These are phyloP conservation scores for Didymella keratinophila DNA, from an alignment of 2,329 filamentous ascomycete species.

Conservation along the genomic window DNA sequence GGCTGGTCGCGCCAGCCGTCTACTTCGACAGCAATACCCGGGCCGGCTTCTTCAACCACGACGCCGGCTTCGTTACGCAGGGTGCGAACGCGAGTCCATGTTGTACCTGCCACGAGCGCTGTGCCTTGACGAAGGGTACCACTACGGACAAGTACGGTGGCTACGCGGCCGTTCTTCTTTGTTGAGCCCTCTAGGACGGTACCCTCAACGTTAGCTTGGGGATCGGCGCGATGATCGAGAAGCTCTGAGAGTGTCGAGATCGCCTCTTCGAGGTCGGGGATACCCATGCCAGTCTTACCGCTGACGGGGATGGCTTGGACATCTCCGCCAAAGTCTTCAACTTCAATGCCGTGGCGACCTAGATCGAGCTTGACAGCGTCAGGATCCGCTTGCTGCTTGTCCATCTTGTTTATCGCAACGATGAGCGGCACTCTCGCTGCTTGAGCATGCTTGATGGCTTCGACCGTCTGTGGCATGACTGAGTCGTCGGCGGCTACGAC, in stretches of 20 bases:
- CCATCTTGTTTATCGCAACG: conserved; percentile 96
- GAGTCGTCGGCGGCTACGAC: conserved; percentile 97
- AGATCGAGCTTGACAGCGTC: conserved; percentile 90
- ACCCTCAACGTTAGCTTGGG: conserved; percentile 80
- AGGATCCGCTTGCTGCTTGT: conserved; percentile 82
- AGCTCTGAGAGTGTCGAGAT: conserved; percentile 87
- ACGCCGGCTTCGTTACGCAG: conserved; percentile 85
- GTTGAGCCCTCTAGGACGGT: conserved; percentile 94
- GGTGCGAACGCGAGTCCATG: conserved; percentile 85
- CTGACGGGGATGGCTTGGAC: conserved; percentile 91
- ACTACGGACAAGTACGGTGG: conserved; percentile 86
- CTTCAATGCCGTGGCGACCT: conserved; percentile 80
- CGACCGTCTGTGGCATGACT: conserved; percentile 95
- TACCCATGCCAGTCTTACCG: conserved; percentile 91
- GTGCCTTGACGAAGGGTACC: conserved; percentile 85
- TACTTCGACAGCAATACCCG: conserved; percentile 89
- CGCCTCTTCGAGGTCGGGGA: conserved; percentile 90
- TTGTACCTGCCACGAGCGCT: conserved; percentile 84
- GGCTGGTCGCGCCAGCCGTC: conserved; percentile 94
- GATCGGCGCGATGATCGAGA: conserved; percentile 85
- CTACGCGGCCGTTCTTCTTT: conserved; percentile 82
- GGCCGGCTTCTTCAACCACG: conserved; percentile 75
- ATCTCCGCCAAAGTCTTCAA: conserved; percentile 95
- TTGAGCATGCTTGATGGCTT: conserved; percentile 93
- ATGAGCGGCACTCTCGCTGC: conserved; percentile 91